Evolutionary conservation across 176 grass and related monocot species (phyloP), one percentile per base, ranked within the genome.

Genomic region (Zoysia pacifica): DNA sequence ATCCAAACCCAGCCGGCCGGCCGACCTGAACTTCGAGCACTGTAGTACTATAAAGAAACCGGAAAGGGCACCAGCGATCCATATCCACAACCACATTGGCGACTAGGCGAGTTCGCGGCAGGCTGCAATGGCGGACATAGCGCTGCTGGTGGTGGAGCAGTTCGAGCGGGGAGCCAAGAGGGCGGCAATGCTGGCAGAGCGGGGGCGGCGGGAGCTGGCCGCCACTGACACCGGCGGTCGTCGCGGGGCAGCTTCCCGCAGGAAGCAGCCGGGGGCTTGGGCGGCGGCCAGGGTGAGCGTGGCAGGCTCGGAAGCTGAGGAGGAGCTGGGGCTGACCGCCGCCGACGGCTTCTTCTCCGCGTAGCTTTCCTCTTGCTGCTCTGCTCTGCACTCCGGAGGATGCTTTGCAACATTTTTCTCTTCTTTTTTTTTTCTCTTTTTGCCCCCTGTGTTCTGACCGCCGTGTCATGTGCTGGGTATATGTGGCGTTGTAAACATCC

Each of bases 111-210:
- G 69, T 36, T 50, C 16, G 38, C 15, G 5, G 42, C 16, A 0
- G 2, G 35, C 49, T 54, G 8, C 62, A 73, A 82, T 82, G 60
- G 80, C 70, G 70, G 80, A 82, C n/a, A 82, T 82, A 28, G 70
- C 70, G 40, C 80, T 74, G 80, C 48, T 74, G 36, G 74, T 70
- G 54, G 65, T 77, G 4, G 82, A 84, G 81, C 37, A 53, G n/a
- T 77, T 50, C 15, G 51, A 76, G 72, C 52, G 51, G 5, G 51
- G n/a, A n/a, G 8, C 70, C 59, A 76, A 69, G 52, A 38, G 35
- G 72, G 71, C 71, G 62, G 71, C 71, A 39, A 41, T 56, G 65
- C 41, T 12, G 50, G 56, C 56, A 60, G 2, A 7, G 48, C 11
- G 60, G 14, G 2, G 48, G 13, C 7, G 80, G 48, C 69, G 65